Base-by-base conservation (phyloP, 495 filamentous ascomycete genomes). In the Pseudoneurospora amorphoporcata region DNA sequence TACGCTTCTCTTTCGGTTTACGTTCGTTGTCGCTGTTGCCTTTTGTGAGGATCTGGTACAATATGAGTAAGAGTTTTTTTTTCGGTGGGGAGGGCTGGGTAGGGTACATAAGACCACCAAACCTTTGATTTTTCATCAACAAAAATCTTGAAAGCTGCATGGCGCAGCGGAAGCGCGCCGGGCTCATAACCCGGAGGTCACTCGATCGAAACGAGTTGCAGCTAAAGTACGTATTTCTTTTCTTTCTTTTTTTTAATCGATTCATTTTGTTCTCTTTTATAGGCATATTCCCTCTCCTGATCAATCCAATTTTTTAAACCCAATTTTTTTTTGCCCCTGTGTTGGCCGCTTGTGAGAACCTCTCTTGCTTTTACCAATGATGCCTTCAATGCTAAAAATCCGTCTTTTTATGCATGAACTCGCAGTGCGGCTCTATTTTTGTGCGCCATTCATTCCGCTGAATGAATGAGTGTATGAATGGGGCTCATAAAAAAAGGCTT, bases 121-220 rank as follows among this genome's bases (percentile, higher is more conserved):
- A 0, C 3, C n/a, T n/a, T n/a, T 10, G 9, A 0, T 32, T 7
- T 6, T 10, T 45, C 71, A 71, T 38, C 32, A 42, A 53, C 19
- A 32, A 16, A 38, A 8, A 32, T 23, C 23, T 23, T 23, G 1
- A 71, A 3, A 71, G 70, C 70, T 71, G 70, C 70, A 58, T 71
- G 70, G 70, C 70, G 70, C 70, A 71, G 70, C 70, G 70, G 70
- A 71, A 71, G 70, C 70, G 70, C 70, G 70, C 70, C 70, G 70
- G 70, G 70, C 70, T 71, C 70, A 71, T 71, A 71, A 71, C 70
- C 70, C 70, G 70, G 70, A 71, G 70, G 70, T 71, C 70, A 72
- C 70, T 72, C 70, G 70, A 72, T 72, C 70, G 70, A 72, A 72
- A 72, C 70, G 70, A 72, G 70, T 72, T 61, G 70, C 70, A 38